Base-by-base conservation (phyloP, 2,329 filamentous ascomycete genomes). In the Microdochium paspali region DNA sequence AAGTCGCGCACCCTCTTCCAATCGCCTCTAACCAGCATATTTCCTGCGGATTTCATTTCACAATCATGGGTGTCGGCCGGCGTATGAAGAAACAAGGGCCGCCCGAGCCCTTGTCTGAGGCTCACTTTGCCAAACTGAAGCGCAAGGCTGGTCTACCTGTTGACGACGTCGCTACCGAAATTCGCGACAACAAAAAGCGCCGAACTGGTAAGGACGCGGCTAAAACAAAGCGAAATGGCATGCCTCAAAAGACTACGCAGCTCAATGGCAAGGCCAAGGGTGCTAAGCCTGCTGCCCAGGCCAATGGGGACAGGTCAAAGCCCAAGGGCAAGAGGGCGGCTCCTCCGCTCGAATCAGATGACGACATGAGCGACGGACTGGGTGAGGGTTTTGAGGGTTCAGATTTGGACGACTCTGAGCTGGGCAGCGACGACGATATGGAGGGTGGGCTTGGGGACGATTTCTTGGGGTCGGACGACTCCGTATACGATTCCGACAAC, bases 41-140 rank as follows among this genome's bases (percentile, higher is more conserved):
- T 25, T 21, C 39, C 12, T 13, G 26, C 23, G 9, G 9, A 44
- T 13, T 24, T 10, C 6, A 3, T 4, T 9, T 26, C 23, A 5
- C 63, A 63, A 81, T 65, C 61, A 95, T 95, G 90, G 90, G 89
- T 73, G 80, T 82, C 52, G 87, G 90, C 66, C 86, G 90, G 65
- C 88, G 90, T 60, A 94, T 96, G 84, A 87, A 90, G 67, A 96
- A 96, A 71, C 93, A 97, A 78, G 91, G 90, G 48, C 76, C 85
- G 54, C 93, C 93, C 47, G 80, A 85, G 60, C 77, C 85, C 54
- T 77, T 96, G 55, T 88, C 93, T 54, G 88, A 95, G 62, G 79
- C 82, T 54, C 80, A 86, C 60, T 83, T 85, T 58, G 82, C 83
- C 45, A 89, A 84, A 61, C 66, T 84, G 51, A 96, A 97, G 79